These are phyloP conservation scores for Adansonia madagascariensis DNA, from an alignment of 441 rosid genomes.

Conservation along the genomic window DNA sequence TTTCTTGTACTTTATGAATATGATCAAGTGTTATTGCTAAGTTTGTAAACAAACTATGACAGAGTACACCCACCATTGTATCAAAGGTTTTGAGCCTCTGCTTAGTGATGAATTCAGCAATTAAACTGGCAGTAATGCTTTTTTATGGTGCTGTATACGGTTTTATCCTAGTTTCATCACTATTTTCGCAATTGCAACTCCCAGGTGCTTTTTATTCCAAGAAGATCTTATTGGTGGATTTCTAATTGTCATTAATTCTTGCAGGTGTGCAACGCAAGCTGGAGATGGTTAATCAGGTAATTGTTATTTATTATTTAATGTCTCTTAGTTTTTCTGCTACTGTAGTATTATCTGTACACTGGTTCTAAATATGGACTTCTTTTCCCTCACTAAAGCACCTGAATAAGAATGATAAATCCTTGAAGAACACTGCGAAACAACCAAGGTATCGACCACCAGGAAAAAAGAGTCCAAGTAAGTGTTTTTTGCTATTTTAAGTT, in stretches of 20 bases:
- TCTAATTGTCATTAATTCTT: slow-evolving; percentile 15
- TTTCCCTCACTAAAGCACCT: slow-evolving; percentile 50
- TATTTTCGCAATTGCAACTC: background rate
- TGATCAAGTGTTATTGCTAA: background rate
- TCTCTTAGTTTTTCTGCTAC: background rate
- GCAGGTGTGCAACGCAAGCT: slow-evolving; percentile 68
- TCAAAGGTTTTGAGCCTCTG: background rate
- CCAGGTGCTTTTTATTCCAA: background rate
- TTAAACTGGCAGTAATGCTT: background rate
- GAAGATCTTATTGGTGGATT: background rate
- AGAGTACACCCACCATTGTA: background rate
- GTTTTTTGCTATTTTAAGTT: background rate
- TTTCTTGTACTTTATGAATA: background rate
- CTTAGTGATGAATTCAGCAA: background rate
- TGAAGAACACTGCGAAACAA: slow-evolving; percentile 49
- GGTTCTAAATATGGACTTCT: background rate
- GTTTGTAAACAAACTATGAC: background rate
- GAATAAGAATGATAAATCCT: slow-evolving; percentile 51
- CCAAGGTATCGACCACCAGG: slow-evolving; percentile 69
- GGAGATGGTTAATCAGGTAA: slow-evolving; percentile 64
- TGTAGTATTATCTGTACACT: background rate
- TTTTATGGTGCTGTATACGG: background rate
- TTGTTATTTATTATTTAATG: background rate
- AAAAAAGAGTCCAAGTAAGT: slow-evolving; percentile 84
- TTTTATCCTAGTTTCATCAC: background rate